Evolutionary conservation across 192 early-diverging fungal genomes (phyloP).

Genomic region (Backusella westeae): DNA sequence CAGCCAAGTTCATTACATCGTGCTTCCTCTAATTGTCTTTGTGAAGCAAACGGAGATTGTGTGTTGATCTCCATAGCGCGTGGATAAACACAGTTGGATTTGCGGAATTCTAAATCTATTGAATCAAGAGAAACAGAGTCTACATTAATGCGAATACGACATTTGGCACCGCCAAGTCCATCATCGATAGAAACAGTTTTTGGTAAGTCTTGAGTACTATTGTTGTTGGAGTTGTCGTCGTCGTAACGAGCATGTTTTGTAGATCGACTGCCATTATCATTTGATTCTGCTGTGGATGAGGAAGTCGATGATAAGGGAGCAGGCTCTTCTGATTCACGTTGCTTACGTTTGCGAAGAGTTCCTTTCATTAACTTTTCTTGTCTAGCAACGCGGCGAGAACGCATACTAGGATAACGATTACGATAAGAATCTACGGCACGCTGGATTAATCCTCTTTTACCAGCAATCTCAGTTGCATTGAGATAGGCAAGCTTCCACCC

Average conservation of each 20-base stretch:
- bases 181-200: slow-evolving; percentile 31
- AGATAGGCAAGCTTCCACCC: slow-evolving; percentile 84
- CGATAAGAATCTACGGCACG: slow-evolving; percentile 82
- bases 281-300: neutral
- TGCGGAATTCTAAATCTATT: slow-evolving; percentile 46
- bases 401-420: slow-evolving; percentile 65
- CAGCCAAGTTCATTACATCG: slow-evolving; percentile 61
- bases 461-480: slow-evolving; percentile 63
- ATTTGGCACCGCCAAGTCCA: slow-evolving; percentile 24
- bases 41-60: slow-evolving; percentile 24
- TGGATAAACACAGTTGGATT: slow-evolving; percentile 55
- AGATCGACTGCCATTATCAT: neutral
- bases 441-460: slow-evolving; percentile 76
- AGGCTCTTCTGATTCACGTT: slow-evolving; percentile 30
- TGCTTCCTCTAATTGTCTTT: slow-evolving; percentile 38
- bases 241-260: slow-evolving; percentile 11
- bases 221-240: neutral
- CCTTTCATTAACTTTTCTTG: slow-evolving; percentile 67
- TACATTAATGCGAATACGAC: slow-evolving; percentile 47
- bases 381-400: slow-evolving; percentile 71
- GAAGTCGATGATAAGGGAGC: neutral
- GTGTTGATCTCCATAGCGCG: slow-evolving; percentile 34
- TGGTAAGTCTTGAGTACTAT: neutral
- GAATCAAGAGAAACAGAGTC: slow-evolving; percentile 44
- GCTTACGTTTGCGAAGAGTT: slow-evolving; percentile 48